phyloP scores from a whole-genome alignment of 148 eudicot genomes.

The Dianthus caryophyllus region DNA sequence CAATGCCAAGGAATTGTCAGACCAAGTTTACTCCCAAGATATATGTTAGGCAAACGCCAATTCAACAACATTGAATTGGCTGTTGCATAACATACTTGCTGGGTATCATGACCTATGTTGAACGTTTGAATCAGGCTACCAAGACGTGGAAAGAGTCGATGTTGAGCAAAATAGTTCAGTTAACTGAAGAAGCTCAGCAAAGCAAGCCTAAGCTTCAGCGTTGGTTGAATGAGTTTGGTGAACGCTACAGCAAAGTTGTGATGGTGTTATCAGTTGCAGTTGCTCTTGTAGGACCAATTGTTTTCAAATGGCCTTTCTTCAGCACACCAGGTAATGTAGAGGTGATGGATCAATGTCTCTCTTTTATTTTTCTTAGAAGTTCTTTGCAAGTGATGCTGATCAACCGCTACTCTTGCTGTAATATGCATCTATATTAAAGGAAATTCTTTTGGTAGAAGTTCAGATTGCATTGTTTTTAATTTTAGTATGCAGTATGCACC shows the following conservation, averaged over 20 bases:
- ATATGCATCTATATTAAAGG: background rate
- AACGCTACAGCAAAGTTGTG: slow-evolving; percentile 79
- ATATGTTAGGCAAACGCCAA: too few species aligned
- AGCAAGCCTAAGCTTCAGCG: slow-evolving; percentile 93
- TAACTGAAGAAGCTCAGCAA: slow-evolving; percentile 89
- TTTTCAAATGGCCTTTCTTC: slow-evolving; percentile 90
- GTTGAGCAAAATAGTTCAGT: slow-evolving; percentile 79
- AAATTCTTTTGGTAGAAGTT: background rate
- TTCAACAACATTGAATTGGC: background rate
- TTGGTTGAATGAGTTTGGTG: slow-evolving; percentile 97
- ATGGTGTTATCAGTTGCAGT: slow-evolving; percentile 70
- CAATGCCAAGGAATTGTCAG: background rate
- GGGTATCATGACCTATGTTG: slow-evolving; percentile 12
- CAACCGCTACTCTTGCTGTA: background rate
- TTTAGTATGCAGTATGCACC: background rate
- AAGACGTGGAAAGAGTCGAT: slow-evolving; percentile 94
- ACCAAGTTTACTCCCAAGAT: too few species aligned
- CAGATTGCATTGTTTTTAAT: background rate
- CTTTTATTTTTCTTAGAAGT: background rate
- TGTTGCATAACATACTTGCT: background rate
- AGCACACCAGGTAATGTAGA: slow-evolving; percentile 65
- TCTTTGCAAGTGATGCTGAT: slow-evolving; percentile 2
- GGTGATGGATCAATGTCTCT: background rate
- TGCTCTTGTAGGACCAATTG: slow-evolving; percentile 79
- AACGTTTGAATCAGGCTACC: slow-evolving; percentile 48